Percentiles rank a stretch among this genome's conserved stretches.
phyloP scores from a whole-genome alignment of 257 asterid species.

The Thymus quinquecostatus region DNA sequence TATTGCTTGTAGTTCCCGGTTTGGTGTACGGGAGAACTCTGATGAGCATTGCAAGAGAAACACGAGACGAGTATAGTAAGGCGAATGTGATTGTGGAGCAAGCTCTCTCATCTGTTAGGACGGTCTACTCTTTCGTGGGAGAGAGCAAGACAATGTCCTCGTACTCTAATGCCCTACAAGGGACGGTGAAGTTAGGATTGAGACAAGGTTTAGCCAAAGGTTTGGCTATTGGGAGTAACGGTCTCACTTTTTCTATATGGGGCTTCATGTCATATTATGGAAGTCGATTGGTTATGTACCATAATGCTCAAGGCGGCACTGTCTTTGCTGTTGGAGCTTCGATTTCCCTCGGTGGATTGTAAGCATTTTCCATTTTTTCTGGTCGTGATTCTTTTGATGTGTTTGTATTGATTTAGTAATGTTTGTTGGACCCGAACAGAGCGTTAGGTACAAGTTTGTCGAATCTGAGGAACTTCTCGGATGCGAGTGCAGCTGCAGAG shows the following conservation, averaged over 20 bases:
- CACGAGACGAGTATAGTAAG: constrained; percentile 67
- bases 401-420: neutral
- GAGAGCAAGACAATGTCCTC: too few relatives aligned
- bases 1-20: constrained; percentile 79
- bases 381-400: neutral
- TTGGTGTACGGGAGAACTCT: constrained; percentile 78
- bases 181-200: too few relatives aligned
- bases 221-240: too few relatives aligned
- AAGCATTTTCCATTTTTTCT: constrained; percentile 26
- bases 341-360: constrained; percentile 89
- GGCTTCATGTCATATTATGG: constrained; percentile 82
- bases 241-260: constrained; percentile 38
- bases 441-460: constrained; percentile 83
- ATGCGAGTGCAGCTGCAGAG: constrained; percentile 81
- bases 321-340: constrained; percentile 89
- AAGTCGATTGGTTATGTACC: constrained; percentile 82
- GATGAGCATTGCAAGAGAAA: constrained; percentile 63
- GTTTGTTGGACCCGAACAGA: constrained; percentile 43
- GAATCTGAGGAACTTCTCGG: constrained; percentile 69
- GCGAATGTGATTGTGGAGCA: constrained; percentile 74
- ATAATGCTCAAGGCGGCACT: constrained; percentile 78
- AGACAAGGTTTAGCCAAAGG: too few relatives aligned
- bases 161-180: too few relatives aligned
- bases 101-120: constrained; percentile 72
- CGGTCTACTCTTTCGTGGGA: constrained; percentile 41